Conservation (phyloP, 2,329 filamentous ascomycete species). For the Cladosporium cucumerinum region DNA sequence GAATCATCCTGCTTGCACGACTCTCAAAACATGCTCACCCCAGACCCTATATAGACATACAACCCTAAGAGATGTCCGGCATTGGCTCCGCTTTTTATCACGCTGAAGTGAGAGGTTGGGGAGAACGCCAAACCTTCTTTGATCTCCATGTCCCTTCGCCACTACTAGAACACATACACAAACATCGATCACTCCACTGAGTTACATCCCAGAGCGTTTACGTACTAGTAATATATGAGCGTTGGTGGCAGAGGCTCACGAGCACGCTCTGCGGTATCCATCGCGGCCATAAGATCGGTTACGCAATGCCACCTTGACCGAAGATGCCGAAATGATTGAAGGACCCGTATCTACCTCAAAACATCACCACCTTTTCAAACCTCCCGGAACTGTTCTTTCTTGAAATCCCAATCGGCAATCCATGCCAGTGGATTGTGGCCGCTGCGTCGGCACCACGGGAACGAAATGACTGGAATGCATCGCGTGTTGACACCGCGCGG, state of each 20-base stretch:
- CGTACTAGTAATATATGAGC: background rate
- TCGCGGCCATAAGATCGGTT: background rate
- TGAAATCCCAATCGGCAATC: background rate
- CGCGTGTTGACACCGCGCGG: conserved; percentile 21
- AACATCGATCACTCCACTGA: background rate
- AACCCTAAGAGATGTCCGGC: background rate
- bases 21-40: background rate
- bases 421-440: conserved; percentile 8
- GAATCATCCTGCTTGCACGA: background rate
- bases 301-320: background rate
- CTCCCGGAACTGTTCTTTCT: background rate
- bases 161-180: background rate
- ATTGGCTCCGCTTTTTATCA: background rate
- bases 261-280: background rate
- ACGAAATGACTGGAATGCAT: conserved; percentile 30
- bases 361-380: background rate
- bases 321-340: background rate
- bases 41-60: background rate
- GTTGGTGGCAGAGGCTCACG: background rate
- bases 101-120: background rate
- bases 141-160: background rate
- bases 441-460: background rate
- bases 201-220: background rate
- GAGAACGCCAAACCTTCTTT: background rate
- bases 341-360: background rate